Percentiles rank a stretch among this genome's conserved stretches.
Conservation (phyloP, 306 rosid genomes). For the Potentilla sterilis region DNA sequence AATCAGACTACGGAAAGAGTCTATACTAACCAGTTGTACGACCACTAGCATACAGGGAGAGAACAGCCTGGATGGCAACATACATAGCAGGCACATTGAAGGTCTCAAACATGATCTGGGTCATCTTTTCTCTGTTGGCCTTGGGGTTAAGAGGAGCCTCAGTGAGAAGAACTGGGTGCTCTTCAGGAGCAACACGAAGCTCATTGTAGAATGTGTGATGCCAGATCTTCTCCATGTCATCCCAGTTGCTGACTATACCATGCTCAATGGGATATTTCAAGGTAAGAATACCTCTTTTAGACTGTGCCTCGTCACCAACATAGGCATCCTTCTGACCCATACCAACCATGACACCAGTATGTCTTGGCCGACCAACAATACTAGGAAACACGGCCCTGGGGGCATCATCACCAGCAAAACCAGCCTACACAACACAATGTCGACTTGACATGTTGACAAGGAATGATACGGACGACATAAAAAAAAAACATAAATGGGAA, state of each 20-base stretch:
- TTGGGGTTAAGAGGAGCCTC: slow-evolving; percentile 98
- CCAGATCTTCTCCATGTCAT: slow-evolving; percentile 99
- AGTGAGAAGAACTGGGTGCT: slow-evolving; percentile 95
- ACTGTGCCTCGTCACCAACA: slow-evolving; percentile 97
- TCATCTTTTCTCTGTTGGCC: slow-evolving; percentile 99
- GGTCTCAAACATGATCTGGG: slow-evolving; percentile 97
- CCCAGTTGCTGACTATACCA: slow-evolving; percentile 98
- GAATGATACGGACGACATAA: neutral
- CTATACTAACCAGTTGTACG: slow-evolving; percentile 82
- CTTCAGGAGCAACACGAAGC: slow-evolving; percentile 97
- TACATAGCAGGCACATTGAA: slow-evolving; percentile 98
- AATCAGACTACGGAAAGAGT: neutral
- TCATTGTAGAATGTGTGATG: slow-evolving; percentile 98
- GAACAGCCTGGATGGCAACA: slow-evolving; percentile 95
- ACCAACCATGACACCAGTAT: slow-evolving; percentile 98
- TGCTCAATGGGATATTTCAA: slow-evolving; percentile 96
- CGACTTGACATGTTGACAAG: neutral
- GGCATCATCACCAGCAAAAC: slow-evolving; percentile 98
- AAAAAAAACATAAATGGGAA: neutral
- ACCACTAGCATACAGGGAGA: slow-evolving; percentile 95
- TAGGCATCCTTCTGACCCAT: slow-evolving; percentile 99
- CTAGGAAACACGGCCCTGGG: slow-evolving; percentile 98
- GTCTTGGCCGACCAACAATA: slow-evolving; percentile 95
- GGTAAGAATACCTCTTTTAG: slow-evolving; percentile 96
- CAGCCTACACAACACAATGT: slow-evolving; percentile 47